These are phyloP conservation scores for Xylaria telfairii DNA, from an alignment of 495 filamentous ascomycete genomes.

Conservation along the genomic window DNA sequence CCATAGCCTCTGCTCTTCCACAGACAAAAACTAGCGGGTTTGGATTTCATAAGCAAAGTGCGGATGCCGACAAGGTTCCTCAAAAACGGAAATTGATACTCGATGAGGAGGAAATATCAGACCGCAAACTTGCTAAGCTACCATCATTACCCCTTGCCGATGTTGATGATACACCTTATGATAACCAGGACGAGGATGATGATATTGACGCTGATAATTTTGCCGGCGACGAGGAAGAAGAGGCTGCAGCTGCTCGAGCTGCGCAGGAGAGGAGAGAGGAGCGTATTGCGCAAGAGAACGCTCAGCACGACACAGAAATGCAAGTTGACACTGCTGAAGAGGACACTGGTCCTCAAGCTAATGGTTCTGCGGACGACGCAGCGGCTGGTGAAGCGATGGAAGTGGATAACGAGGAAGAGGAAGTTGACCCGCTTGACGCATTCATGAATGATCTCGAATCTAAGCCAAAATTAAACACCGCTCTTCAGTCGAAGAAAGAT, in stretches of 20 bases:
- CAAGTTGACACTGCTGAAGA: constrained; percentile 50
- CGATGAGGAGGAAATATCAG: constrained; percentile 83
- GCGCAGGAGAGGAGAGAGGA: constrained; percentile 61
- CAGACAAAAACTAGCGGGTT: constrained; percentile 84
- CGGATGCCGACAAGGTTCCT: constrained; percentile 69
- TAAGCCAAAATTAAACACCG: constrained; percentile 41
- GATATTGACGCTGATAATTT: constrained; percentile 79
- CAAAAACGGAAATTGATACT: constrained; percentile 80
- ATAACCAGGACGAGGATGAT: constrained; percentile 68
- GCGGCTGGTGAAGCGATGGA: constrained; percentile 44
- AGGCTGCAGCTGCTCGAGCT: constrained; percentile 80
- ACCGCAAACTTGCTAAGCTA: constrained; percentile 86
- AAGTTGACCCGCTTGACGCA: constrained; percentile 90
- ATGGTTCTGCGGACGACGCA: constrained; percentile 29
- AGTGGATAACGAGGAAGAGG: constrained; percentile 68
- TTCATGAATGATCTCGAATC: constrained; percentile 84
- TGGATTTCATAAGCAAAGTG: constrained; percentile 72
- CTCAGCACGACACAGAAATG: constrained; percentile 59
- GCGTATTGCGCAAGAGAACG: constrained; percentile 52
- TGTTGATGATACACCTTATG: constrained; percentile 62
- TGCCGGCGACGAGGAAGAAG: constrained; percentile 84
- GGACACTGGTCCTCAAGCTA: constrained; percentile 34
- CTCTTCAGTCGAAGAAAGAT: constrained; percentile 25
- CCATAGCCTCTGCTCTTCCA: constrained; percentile 55
- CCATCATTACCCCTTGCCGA: constrained; percentile 75